phyloP scores from a whole-genome alignment of 1,139 yeast species.

The Lodderomyces elongisporus region DNA sequence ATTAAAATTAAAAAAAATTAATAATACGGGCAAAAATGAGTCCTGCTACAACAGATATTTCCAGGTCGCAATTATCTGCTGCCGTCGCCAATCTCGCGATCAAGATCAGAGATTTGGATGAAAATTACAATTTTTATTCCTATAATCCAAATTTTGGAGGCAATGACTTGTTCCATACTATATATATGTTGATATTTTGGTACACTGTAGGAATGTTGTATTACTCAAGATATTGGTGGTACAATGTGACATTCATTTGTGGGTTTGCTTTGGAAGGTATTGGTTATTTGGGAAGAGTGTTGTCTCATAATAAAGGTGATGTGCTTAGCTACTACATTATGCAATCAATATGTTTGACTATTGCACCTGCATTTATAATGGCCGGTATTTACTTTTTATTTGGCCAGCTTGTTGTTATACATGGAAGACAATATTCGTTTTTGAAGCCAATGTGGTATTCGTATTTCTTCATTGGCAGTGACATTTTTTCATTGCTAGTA shows the following conservation, averaged over 20 bases:
- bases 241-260: slow-evolving; percentile 53
- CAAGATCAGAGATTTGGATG: slow-evolving; percentile 20
- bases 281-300: slow-evolving; percentile 64
- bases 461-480: slow-evolving; percentile 61
- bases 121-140: slow-evolving; percentile 31
- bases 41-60: too few relatives aligned
- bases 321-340: slow-evolving; percentile 45
- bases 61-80: too few relatives aligned
- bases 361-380: slow-evolving; percentile 87
- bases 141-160: slow-evolving; percentile 18
- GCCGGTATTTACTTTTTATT: slow-evolving; percentile 78
- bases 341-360: slow-evolving; percentile 66
- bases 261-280: slow-evolving; percentile 61
- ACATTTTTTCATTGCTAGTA: slow-evolving; percentile 61
- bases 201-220: slow-evolving; percentile 21
- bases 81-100: slow-evolving; percentile 28
- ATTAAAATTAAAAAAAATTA: too few relatives aligned
- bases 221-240: slow-evolving; percentile 68
- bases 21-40: too few relatives aligned
- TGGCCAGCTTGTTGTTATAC: slow-evolving; percentile 68
- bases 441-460: slow-evolving; percentile 75
- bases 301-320: slow-evolving; percentile 38
- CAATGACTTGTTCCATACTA: slow-evolving; percentile 20
- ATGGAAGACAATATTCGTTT: slow-evolving; percentile 57
- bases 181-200: slow-evolving; percentile 18